Percentiles rank a stretch among this genome's conserved stretches.
phyloP scores from a whole-genome alignment of 495 filamentous ascomycete genomes.

The Talaromyces stipitatus region DNA sequence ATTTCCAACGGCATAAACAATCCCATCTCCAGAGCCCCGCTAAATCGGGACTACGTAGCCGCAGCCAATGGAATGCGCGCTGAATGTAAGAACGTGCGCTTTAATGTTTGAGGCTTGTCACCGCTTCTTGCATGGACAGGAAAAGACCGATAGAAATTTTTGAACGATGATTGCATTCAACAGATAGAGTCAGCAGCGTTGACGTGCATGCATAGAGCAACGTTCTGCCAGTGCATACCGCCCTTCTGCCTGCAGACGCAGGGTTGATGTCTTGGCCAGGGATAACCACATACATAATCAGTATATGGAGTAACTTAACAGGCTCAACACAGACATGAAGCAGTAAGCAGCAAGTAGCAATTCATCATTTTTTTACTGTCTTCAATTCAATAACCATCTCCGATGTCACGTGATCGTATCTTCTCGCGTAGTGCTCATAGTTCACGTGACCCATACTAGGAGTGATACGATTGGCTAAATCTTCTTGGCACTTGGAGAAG shows the following conservation, averaged over 20 bases:
- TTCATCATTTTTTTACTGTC: background rate
- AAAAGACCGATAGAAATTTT: background rate
- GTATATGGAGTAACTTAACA: too few relatives aligned
- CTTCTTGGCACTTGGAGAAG: slow-evolving; percentile 17
- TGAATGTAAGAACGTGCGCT: slow-evolving; percentile 1
- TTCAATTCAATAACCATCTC: background rate
- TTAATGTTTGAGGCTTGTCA: background rate
- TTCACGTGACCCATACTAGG: slow-evolving; percentile 7
- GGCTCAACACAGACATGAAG: background rate
- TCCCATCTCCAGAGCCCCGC: background rate
- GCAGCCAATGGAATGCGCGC: slow-evolving; percentile 2
- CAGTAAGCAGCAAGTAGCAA: too few relatives aligned
- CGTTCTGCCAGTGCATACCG: background rate
- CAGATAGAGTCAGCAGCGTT: background rate
- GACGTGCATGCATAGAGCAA: background rate
- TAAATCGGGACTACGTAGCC: background rate
- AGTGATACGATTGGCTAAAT: background rate
- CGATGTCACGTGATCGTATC: background rate
- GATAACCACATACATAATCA: background rate
- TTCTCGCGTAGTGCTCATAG: background rate
- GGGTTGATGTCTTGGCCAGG: background rate
- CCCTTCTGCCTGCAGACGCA: background rate
- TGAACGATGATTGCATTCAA: background rate
- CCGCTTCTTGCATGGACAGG: background rate
- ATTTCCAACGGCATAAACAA: background rate